These are phyloP conservation scores for Cercospora canescens DNA, from an alignment of 2,329 filamentous ascomycete genomes.

Conservation along the genomic window DNA sequence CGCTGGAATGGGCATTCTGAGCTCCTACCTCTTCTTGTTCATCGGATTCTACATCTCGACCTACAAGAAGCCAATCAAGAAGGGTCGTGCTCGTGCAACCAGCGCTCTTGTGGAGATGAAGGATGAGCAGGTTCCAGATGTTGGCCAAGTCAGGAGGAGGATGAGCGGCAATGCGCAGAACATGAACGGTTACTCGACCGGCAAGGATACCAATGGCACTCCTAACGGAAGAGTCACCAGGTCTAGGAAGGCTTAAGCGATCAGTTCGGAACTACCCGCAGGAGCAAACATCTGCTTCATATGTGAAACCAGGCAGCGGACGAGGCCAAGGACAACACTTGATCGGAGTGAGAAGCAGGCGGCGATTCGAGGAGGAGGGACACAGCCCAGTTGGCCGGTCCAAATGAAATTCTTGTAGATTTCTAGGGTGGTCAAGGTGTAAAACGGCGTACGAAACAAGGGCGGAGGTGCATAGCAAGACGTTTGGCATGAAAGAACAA, in stretches of 20 bases:
- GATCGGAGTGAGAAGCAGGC: background rate
- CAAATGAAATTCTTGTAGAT: constrained; percentile 12
- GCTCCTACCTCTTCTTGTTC: constrained; percentile 95
- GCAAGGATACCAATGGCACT: constrained; percentile 42
- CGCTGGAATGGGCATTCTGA: constrained; percentile 86
- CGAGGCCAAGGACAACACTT: background rate
- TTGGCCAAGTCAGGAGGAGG: constrained; percentile 53
- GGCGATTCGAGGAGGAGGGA: background rate
- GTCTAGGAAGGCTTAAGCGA: constrained; percentile 67
- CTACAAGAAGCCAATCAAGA: constrained; percentile 82
- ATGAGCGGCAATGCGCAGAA: constrained; percentile 45
- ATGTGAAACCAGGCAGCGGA: background rate
- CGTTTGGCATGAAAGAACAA: constrained; percentile 8
- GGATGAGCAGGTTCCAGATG: constrained; percentile 63
- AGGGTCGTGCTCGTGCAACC: constrained; percentile 72
- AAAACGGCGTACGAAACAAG: constrained; percentile 3
- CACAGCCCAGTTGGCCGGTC: constrained; percentile 3
- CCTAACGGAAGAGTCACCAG: constrained; percentile 64
- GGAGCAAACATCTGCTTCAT: background rate
- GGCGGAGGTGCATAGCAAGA: constrained; percentile 8
- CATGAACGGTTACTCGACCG: constrained; percentile 35
- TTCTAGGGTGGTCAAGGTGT: background rate
- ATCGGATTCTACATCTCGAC: constrained; percentile 98
- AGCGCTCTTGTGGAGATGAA: constrained; percentile 85
- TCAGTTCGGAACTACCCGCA: background rate